phyloP scores from a whole-genome alignment of 2,329 filamentous ascomycete species.

The Hypoxylon sp. region DNA sequence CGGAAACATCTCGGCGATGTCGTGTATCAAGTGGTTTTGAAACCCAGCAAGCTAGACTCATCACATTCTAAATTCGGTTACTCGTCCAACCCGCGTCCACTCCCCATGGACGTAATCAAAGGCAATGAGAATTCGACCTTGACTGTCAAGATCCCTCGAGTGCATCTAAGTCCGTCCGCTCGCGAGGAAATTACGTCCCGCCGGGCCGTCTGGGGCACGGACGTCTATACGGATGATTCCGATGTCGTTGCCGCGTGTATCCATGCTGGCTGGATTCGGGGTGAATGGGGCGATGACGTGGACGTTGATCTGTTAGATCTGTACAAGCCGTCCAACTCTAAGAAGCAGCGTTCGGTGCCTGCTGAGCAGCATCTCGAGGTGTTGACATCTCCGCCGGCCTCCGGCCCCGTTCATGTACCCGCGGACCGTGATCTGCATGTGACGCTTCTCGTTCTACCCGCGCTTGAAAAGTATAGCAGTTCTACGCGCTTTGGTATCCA shows the following conservation, averaged over 20 bases:
- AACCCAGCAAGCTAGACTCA: conserved; percentile 64
- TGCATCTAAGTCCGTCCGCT: conserved; percentile 78
- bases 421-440: conserved; percentile 86
- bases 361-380: conserved; percentile 58
- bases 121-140: conserved; percentile 90
- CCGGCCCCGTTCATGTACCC: conserved; percentile 75
- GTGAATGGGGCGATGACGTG: conserved; percentile 86
- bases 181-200: conserved; percentile 88
- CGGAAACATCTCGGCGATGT: conserved; percentile 88
- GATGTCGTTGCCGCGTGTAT: conserved; percentile 94
- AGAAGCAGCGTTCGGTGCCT: conserved; percentile 52
- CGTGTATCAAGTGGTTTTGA: conserved; percentile 81
- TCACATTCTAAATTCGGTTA: conserved; percentile 62
- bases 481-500: conserved; percentile 85
- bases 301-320: conserved; percentile 77
- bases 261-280: conserved; percentile 91
- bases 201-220: conserved; percentile 90
- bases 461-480: conserved; percentile 81
- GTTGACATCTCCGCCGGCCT: conserved; percentile 68
- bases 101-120: conserved; percentile 80
- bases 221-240: conserved; percentile 95
- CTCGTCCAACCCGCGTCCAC: conserved; percentile 74
- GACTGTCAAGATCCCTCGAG: conserved; percentile 87
- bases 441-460: conserved; percentile 85
- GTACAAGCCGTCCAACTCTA: conserved; percentile 58